Evolutionary conservation across 2,329 filamentous ascomycete genomes (phyloP).

Genomic region (Immersiporthe knoxdaviesiana): DNA sequence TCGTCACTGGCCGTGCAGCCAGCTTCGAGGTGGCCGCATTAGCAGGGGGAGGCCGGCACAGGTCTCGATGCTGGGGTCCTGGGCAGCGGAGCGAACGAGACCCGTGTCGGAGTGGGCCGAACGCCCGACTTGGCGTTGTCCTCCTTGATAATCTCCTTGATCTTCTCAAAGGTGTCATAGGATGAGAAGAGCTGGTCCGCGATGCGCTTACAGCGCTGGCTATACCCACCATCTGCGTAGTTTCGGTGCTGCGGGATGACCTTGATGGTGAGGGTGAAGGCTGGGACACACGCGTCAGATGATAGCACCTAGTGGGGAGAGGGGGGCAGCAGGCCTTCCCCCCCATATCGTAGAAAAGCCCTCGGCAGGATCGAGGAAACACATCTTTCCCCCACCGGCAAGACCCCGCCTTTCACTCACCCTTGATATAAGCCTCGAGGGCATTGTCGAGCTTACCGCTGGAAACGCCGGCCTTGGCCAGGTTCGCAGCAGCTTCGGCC

Average conservation of each 20-base stretch:
- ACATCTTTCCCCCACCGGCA: neutral
- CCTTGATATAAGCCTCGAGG: conserved; percentile 78
- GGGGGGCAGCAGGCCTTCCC: neutral
- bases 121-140: conserved; percentile 68
- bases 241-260: conserved; percentile 77
- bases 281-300: conserved; percentile 7
- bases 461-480: conserved; percentile 64
- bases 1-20: neutral
- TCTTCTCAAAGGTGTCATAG: conserved; percentile 55
- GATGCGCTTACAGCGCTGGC: conserved; percentile 53
- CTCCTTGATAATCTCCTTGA: conserved; percentile 63
- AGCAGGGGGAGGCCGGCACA: neutral
- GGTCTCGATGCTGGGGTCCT: neutral
- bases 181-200: conserved; percentile 54
- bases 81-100: conserved; percentile 6
- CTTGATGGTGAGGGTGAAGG: conserved; percentile 77
- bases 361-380: neutral
- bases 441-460: conserved; percentile 73
- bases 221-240: conserved; percentile 64
- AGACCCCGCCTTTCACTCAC: conserved; percentile 38
- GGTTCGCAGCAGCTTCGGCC: conserved; percentile 57
- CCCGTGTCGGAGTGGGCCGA: conserved; percentile 42
- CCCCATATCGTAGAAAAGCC: neutral
- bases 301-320: neutral
- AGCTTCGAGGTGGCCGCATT: conserved; percentile 4